A percentile compares a stretch with the other conserved stretches of the same genome.
Evolutionary conservation across 2,329 filamentous ascomycete genomes (phyloP).

Genomic region (Talaromyces sp.): DNA sequence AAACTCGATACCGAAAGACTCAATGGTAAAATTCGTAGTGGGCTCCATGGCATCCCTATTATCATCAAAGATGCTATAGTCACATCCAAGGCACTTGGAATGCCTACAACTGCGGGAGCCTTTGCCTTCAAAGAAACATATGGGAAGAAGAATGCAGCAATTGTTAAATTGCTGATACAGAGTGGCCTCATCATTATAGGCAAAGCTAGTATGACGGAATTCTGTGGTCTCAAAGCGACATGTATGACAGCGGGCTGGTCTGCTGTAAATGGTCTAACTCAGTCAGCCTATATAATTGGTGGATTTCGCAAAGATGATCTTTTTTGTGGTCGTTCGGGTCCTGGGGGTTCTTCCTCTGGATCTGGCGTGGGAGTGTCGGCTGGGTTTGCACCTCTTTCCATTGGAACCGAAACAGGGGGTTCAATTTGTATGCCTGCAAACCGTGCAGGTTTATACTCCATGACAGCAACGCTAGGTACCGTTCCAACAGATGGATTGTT

Average conservation of each 20-base stretch:
- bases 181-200: slow-evolving; percentile 33
- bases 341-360: slow-evolving; percentile 35
- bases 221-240: slow-evolving; percentile 13
- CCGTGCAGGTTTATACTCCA: slow-evolving; percentile 31
- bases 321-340: slow-evolving; percentile 23
- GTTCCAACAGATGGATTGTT: slow-evolving; percentile 31
- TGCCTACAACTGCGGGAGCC: slow-evolving; percentile 10
- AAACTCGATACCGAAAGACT: slow-evolving; percentile 26
- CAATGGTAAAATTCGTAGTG: slow-evolving; percentile 25
- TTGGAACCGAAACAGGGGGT: slow-evolving; percentile 35
- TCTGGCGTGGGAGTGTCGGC: slow-evolving; percentile 32
- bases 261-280: slow-evolving; percentile 26
- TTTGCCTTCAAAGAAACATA: slow-evolving; percentile 9
- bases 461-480: slow-evolving; percentile 31
- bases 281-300: slow-evolving; percentile 26
- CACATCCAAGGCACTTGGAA: slow-evolving; percentile 29
- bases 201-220: slow-evolving; percentile 31
- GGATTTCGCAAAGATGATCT: slow-evolving; percentile 23
- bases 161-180: slow-evolving; percentile 22
- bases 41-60: slow-evolving; percentile 35
- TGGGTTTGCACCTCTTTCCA: slow-evolving; percentile 30
- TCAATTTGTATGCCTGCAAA: slow-evolving; percentile 32
- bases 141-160: slow-evolving; percentile 8
- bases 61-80: slow-evolving; percentile 32
- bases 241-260: slow-evolving; percentile 25